Conservation (phyloP, 257 asterid genomes). For the Petunia axillaris region DNA sequence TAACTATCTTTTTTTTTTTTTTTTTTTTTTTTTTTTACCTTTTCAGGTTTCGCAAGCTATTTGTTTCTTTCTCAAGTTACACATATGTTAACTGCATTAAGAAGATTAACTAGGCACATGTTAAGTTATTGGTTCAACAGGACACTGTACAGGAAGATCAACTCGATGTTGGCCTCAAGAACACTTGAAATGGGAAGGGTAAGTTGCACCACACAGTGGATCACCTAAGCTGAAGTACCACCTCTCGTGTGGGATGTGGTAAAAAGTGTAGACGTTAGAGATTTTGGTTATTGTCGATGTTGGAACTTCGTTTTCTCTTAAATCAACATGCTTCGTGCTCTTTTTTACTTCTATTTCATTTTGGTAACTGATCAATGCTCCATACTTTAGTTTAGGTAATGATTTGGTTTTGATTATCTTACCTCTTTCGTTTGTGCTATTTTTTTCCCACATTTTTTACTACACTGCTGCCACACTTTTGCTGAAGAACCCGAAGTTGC, state of each 20-base stretch:
- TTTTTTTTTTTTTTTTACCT: slow-evolving; percentile 19
- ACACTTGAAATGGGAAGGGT: not conserved
- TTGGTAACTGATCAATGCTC: not conserved
- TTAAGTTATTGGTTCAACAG: not conserved
- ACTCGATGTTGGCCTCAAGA: not conserved
- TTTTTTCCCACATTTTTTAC: too few species aligned
- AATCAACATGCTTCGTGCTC: not conserved
- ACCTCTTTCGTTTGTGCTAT: not conserved
- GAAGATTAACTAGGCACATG: slow-evolving; percentile 45
- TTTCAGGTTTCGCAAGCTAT: slow-evolving; percentile 90
- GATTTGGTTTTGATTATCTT: not conserved
- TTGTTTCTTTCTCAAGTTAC: slow-evolving; percentile 82
- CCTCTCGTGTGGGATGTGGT: not conserved
- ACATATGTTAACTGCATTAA: slow-evolving; percentile 69
- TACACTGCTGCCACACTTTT: too few species aligned
- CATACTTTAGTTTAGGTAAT: not conserved
- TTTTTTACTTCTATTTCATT: not conserved
- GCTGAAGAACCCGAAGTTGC: too few species aligned
- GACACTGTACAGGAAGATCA: slow-evolving; percentile 19
- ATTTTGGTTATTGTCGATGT: not conserved
- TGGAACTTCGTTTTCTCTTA: not conserved
- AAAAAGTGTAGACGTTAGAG: not conserved
- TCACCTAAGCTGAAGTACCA: not conserved
- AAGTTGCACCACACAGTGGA: not conserved
- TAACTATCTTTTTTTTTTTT: slow-evolving; percentile 7